A percentile compares a stretch with the other conserved stretches of the same genome.
Conservation (phyloP, 2,329 filamentous ascomycete species). For the Rasamsonia emersonii region DNA sequence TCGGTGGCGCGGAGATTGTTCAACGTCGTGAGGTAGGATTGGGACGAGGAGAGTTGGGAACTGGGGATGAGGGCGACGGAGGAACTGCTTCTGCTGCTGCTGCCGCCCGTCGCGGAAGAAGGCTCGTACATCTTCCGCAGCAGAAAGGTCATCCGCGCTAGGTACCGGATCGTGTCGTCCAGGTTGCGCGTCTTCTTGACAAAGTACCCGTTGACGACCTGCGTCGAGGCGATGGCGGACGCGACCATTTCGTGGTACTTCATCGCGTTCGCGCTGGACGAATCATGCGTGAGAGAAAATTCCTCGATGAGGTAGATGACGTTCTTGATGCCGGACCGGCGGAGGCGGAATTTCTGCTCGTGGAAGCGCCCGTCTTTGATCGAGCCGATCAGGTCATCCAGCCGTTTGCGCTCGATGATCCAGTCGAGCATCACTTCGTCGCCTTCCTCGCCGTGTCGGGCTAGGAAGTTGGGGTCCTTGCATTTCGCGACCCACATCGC, state of each 20-base stretch:
- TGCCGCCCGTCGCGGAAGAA: slow-evolving; percentile 8
- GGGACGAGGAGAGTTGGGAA: slow-evolving; percentile 49
- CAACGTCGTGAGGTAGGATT: slow-evolving; percentile 58
- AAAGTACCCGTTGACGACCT: slow-evolving; percentile 72
- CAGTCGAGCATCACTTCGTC: slow-evolving; percentile 70
- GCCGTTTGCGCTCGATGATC: slow-evolving; percentile 71
- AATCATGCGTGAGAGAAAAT: slow-evolving; percentile 50
- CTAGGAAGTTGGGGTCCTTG: slow-evolving; percentile 49
- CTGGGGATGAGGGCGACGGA: slow-evolving; percentile 59
- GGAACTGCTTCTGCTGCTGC: slow-evolving; percentile 19
- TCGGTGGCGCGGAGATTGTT: slow-evolving; percentile 49
- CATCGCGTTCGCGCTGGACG: slow-evolving; percentile 28
- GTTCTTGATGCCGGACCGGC: slow-evolving; percentile 63
- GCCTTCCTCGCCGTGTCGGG: slow-evolving; percentile 44
- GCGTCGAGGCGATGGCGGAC: slow-evolving; percentile 66
- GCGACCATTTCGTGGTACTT: slow-evolving; percentile 60
- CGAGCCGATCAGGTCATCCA: slow-evolving; percentile 70
- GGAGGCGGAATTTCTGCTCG: slow-evolving; percentile 75
- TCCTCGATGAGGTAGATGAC: slow-evolving; percentile 74
- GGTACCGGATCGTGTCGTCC: slow-evolving; percentile 69
- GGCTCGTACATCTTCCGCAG: slow-evolving; percentile 54
- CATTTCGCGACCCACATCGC: slow-evolving; percentile 71
- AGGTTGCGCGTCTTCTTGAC: slow-evolving; percentile 67
- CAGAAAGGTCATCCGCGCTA: slow-evolving; percentile 62
- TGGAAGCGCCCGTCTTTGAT: slow-evolving; percentile 77